These are phyloP conservation scores for Saccharum hybrid DNA, from an alignment of 202 grass and related monocot species.

Conservation along the genomic window DNA sequence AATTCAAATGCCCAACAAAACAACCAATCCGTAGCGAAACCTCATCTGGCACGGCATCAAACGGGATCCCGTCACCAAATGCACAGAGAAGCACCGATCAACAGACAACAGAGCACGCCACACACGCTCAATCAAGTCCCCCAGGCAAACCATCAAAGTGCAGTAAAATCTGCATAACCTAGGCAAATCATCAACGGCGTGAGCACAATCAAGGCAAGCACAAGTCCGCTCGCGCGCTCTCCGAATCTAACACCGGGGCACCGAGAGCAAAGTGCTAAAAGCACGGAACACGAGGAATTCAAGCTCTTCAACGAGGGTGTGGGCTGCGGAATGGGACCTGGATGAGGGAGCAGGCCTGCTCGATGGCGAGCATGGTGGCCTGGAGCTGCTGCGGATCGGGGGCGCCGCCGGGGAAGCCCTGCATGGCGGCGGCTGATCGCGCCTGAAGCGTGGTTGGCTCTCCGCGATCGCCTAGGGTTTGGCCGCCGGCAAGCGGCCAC, in stretches of 20 bases:
- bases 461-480: conserved; percentile 41
- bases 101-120: conserved; percentile 12
- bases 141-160: conserved; percentile 1
- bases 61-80: conserved; percentile 24
- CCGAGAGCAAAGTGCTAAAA: conserved; percentile 26
- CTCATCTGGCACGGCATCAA: conserved; percentile 16
- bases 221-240: conserved; percentile 10
- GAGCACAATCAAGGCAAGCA: not conserved
- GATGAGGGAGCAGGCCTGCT: conserved; percentile 83
- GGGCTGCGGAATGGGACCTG: conserved; percentile 52
- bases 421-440: conserved; percentile 56
- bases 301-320: not conserved
- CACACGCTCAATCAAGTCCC: not conserved
- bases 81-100: conserved; percentile 24
- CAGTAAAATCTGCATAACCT: not conserved
- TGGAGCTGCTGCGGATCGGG: conserved; percentile 75
- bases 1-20: conserved; percentile 1
- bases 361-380: conserved; percentile 87
- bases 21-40: conserved; percentile 25
- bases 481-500: conserved; percentile 29
- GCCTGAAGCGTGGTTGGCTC: conserved; percentile 5
- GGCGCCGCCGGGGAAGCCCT: conserved; percentile 73
- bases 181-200: conserved; percentile 20
- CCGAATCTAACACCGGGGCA: conserved; percentile 43
- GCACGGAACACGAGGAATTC: conserved; percentile 14